These are phyloP conservation scores for Aspergillus jensenii DNA, from an alignment of 2,329 filamentous ascomycete species.

Conservation along the genomic window DNA sequence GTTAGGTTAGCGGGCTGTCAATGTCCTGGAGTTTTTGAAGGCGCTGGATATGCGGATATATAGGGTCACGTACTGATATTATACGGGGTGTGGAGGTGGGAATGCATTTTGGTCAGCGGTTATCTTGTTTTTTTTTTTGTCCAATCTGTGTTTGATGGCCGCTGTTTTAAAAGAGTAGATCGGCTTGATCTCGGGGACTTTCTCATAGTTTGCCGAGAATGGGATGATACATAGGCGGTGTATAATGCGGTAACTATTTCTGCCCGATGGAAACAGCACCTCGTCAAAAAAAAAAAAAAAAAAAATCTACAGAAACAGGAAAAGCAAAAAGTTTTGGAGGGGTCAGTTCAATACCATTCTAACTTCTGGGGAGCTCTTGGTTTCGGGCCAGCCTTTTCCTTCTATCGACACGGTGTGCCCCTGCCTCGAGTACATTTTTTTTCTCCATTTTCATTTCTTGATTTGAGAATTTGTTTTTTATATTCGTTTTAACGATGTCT, in stretches of 20 bases:
- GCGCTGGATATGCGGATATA: neutral
- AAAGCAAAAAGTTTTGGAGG: slow-evolving; percentile 5
- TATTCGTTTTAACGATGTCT: slow-evolving; percentile 38
- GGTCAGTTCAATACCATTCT: slow-evolving; percentile 4
- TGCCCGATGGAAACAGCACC: slow-evolving; percentile 21
- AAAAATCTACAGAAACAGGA: slow-evolving; percentile 16
- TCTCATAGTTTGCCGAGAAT: neutral
- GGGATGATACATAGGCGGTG: neutral
- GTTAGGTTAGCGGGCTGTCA: slow-evolving; percentile 4
- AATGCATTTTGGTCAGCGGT: slow-evolving; percentile 71
- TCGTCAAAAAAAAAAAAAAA: slow-evolving; percentile 30
- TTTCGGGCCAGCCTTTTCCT: slow-evolving; percentile 7
- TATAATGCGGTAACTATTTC: slow-evolving; percentile 8
- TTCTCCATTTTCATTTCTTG: slow-evolving; percentile 1
- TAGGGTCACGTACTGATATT: slow-evolving; percentile 67
- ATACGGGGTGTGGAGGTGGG: slow-evolving; percentile 90
- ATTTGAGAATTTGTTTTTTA: neutral
- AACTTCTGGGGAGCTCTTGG: neutral
- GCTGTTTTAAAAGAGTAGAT: neutral
- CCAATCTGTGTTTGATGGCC: neutral
- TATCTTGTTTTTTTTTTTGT: slow-evolving; percentile 9
- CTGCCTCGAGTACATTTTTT: neutral
- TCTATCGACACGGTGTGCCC: neutral
- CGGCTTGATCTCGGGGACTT: neutral
- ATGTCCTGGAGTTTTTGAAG: neutral